A percentile compares a stretch with the other conserved stretches of the same genome.
Conservation (phyloP, 768 basidiomycete genomes). For the Russula earlei region DNA sequence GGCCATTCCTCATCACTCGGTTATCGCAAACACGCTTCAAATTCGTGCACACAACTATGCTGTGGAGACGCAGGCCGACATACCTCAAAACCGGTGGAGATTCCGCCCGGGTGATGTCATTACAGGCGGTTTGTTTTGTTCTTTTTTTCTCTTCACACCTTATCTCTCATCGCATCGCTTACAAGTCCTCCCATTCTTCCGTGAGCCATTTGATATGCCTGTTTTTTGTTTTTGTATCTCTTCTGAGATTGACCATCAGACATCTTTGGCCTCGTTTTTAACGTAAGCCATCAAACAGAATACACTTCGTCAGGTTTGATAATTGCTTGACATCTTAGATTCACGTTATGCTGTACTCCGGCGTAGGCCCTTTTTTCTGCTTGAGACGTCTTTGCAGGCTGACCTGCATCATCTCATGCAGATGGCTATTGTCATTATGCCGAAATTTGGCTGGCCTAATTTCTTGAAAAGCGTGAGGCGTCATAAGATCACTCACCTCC, state of each 20-base stretch:
- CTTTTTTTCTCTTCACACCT: neutral
- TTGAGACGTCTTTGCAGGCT: neutral
- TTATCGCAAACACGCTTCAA: constrained; percentile 44
- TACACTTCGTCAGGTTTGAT: neutral
- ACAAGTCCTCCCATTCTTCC: constrained; percentile 25
- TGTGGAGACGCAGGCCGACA: constrained; percentile 27
- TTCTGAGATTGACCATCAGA: constrained; percentile 29
- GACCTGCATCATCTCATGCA: constrained; percentile 2
- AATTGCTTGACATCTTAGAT: constrained; percentile 17
- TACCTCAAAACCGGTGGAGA: constrained; percentile 30
- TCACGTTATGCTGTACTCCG: constrained; percentile 24
- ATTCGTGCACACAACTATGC: constrained; percentile 18
- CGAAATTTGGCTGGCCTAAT: constrained; percentile 28
- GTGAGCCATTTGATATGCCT: constrained; percentile 16
- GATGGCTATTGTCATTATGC: constrained; percentile 28
- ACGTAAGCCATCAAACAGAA: neutral
- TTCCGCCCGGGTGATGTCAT: constrained; percentile 49
- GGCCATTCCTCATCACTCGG: constrained; percentile 48
- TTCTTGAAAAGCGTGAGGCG: constrained; percentile 29
- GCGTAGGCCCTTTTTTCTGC: constrained; percentile 15
- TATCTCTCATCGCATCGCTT: neutral
- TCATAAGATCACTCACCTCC: constrained; percentile 29
- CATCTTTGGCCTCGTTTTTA: constrained; percentile 32
- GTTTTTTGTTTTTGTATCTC: neutral
- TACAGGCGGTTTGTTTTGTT: constrained; percentile 38